Base-by-base conservation (phyloP, 2,329 filamentous ascomycete genomes). In the Nemania bipapillata region DNA sequence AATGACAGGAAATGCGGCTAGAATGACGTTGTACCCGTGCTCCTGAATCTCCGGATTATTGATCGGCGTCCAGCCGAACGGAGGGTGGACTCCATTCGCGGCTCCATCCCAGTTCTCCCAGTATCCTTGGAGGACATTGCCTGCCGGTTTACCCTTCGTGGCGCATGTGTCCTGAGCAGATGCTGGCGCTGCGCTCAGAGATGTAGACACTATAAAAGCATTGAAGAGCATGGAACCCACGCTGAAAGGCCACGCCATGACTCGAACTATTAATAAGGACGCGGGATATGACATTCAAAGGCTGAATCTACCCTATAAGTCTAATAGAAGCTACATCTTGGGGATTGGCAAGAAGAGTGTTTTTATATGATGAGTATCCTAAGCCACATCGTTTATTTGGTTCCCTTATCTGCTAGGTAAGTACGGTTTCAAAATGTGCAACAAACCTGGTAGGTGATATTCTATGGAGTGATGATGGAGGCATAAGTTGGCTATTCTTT, bases 41-140 rank as follows among this genome's bases (percentile, higher is more conserved):
- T 72, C 42, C 26, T 30, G 56, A 59, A 80, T 78, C 50, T 59
- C 63, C 15, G 79, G 69, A 67, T 79, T 70, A 7, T 72, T 54
- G 59, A 80, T 80, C 1, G 77, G 75, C 12, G 75, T 78, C 78
- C 78, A 80, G 57, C 79, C 79, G 60, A 79, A 76, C 2, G 60
- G 61, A 8, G 79, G 78, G 68, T 80, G 79, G 2, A 79, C 77
- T 17, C 77, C 78, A 61, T 78, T 79, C 26, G 57, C 68, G 15
- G 78, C 50, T 35, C 78, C 78, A 63, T 80, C 78, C 79, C 79
- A 80, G 68, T 80, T 80, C 71, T 80, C 78, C 78, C 78, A 80
- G 64, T 80, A 80, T 9, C 78, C 78, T 55, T 76, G 73, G 22
- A 80, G 76, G 8, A 80, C 77, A 58, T 79, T 79, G 37, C 79